Percentiles rank a stretch among this genome's conserved stretches.
These are phyloP conservation scores for Hippophae gyantsensis DNA, from an alignment of 306 rosid species.

Conservation along the genomic window DNA sequence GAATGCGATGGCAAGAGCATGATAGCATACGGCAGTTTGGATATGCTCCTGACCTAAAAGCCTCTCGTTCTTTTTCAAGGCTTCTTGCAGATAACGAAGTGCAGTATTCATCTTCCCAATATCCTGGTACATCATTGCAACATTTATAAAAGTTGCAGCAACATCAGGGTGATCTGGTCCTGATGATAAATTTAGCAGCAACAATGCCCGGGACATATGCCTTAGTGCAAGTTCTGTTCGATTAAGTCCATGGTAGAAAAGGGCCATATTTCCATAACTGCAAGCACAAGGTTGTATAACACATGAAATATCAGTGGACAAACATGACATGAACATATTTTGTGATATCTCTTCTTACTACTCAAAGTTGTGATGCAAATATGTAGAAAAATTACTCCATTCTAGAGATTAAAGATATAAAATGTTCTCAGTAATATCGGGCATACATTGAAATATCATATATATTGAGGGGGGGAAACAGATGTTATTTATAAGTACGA, in stretches of 20 bases:
- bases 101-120: slow-evolving; percentile 94
- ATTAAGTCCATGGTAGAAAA: slow-evolving; percentile 91
- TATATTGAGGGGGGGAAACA: too few species aligned
- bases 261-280: slow-evolving; percentile 99
- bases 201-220: slow-evolving; percentile 96
- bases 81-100: slow-evolving; percentile 98
- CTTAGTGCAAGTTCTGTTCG: slow-evolving; percentile 92
- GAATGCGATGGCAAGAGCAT: slow-evolving; percentile 93
- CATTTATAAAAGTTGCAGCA: slow-evolving; percentile 87
- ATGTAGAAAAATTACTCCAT: too few species aligned
- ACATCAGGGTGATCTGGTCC: slow-evolving; percentile 99
- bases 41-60: slow-evolving; percentile 97
- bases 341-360: too few species aligned
- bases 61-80: slow-evolving; percentile 90
- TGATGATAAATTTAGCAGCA: slow-evolving; percentile 79
- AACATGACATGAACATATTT: too few species aligned
- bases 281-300: slow-evolving; percentile 2
- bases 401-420: too few species aligned
- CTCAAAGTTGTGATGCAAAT: too few species aligned
- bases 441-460: too few species aligned
- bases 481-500: too few species aligned
- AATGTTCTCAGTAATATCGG: too few species aligned
- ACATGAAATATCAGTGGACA: too few species aligned
- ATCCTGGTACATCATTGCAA: slow-evolving; percentile 98
- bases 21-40: slow-evolving; percentile 99